Evolutionary conservation across 2,329 filamentous ascomycete species (phyloP).

Genomic region (Microascus cirrosus): DNA sequence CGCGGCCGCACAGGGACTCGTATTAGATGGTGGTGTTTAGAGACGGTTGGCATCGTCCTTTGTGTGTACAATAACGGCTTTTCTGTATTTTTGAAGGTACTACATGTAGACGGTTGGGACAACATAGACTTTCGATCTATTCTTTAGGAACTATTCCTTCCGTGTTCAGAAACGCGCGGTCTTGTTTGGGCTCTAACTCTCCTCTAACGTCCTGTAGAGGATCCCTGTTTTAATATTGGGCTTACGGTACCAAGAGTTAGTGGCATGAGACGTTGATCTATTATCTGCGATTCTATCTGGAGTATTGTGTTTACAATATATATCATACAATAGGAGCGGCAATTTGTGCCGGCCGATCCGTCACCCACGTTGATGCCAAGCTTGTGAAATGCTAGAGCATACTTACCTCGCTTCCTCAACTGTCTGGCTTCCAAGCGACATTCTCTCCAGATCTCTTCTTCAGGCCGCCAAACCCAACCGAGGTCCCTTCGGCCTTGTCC

Average conservation of each 20-base stretch:
- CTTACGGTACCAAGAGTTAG: too few relatives aligned
- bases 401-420: not conserved
- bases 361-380: not conserved
- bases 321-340: not conserved
- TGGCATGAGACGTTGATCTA: not conserved
- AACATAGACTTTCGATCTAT: not conserved
- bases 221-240: too few relatives aligned
- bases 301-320: not conserved
- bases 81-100: constrained; percentile 2
- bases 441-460: constrained; percentile 8
- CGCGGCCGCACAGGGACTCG: constrained; percentile 8
- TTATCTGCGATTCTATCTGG: not conserved
- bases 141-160: too few relatives aligned
- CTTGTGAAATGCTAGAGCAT: not conserved
- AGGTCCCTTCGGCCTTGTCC: not conserved
- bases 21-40: not conserved
- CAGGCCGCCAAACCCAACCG: constrained; percentile 4
- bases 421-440: constrained; percentile 7
- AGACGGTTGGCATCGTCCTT: not conserved
- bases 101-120: not conserved
- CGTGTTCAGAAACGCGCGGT: too few relatives aligned
- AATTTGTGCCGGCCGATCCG: not conserved
- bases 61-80: constrained; percentile 4
- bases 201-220: too few relatives aligned
- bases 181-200: too few relatives aligned